Conservation (phyloP, 371 early-diverging fungal genomes). For the Vairimorpha ceranae region DNA sequence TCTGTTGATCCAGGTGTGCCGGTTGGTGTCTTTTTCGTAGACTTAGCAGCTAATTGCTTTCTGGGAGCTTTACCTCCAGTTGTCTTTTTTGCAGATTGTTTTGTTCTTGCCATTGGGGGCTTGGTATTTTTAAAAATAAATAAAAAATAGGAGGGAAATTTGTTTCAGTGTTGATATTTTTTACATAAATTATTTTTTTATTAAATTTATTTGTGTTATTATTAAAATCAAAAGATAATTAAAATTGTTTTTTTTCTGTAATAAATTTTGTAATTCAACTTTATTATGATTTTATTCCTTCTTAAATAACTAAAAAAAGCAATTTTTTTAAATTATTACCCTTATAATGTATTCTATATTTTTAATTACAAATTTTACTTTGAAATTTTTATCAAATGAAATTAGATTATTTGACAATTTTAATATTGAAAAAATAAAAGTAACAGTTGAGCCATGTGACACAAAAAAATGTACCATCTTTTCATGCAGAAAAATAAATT, state of each 20-base stretch:
- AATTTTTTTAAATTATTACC: no score
- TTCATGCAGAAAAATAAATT: neutral
- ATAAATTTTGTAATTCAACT: no score
- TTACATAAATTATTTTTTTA: no score
- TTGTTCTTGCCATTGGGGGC: constrained; percentile 78
- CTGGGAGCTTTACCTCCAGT: constrained; percentile 93
- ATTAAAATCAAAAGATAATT: no score
- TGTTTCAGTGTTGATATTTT: constrained; percentile 15
- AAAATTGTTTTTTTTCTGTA: no score
- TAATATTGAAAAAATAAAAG: neutral
- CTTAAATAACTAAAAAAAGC: no score
- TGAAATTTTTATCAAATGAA: neutral
- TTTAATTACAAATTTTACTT: neutral
- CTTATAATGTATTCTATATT: neutral
- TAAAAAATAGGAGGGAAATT: constrained; percentile 58
- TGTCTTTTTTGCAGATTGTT: constrained; percentile 95
- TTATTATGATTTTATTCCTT: no score
- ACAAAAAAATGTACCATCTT: neutral
- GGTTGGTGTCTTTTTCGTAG: constrained; percentile 73
- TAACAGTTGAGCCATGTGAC: neutral
- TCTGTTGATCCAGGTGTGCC: constrained; percentile 64
- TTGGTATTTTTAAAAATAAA: constrained; percentile 42
- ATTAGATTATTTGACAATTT: neutral
- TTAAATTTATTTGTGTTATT: no score
- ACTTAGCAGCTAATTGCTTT: constrained; percentile 92